phyloP scores from a whole-genome alignment of 768 basidiomycete genomes.

The Butyriboletus loyo region DNA sequence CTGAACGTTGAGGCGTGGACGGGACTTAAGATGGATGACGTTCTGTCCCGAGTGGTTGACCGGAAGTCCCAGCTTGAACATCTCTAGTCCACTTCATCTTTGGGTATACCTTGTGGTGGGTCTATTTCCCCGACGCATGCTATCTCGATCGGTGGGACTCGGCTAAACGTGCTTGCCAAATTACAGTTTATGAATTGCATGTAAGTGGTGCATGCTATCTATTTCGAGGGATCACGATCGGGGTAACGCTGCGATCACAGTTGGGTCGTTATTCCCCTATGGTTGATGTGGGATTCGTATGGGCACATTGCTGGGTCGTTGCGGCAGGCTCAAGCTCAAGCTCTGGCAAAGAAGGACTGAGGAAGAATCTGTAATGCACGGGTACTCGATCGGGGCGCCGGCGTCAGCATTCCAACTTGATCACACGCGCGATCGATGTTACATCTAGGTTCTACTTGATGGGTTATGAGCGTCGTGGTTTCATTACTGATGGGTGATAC shows the following conservation, averaged over 20 bases:
- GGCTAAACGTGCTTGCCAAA: neutral
- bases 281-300: slow-evolving; percentile 45
- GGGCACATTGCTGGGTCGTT: slow-evolving; percentile 61
- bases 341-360: neutral
- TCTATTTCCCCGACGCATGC: slow-evolving; percentile 13
- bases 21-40: slow-evolving; percentile 71
- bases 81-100: slow-evolving; percentile 64
- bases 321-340: slow-evolving; percentile 35
- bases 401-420: too few species aligned
- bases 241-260: slow-evolving; percentile 35
- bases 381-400: too few species aligned
- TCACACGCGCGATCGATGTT: too few species aligned
- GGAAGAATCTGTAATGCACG: neutral
- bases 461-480: too few species aligned
- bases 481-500: too few species aligned
- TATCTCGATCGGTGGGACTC: neutral
- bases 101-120: slow-evolving; percentile 82
- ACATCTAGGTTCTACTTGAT: too few species aligned
- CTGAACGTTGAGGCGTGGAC: neutral
- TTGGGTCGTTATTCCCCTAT: slow-evolving; percentile 70
- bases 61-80: slow-evolving; percentile 69
- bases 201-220: slow-evolving; percentile 41
- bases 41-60: slow-evolving; percentile 86
- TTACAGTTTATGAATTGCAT: slow-evolving; percentile 76
- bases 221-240: neutral